Percentiles rank a stretch among this genome's conserved stretches.
These are phyloP conservation scores for Aspergillus homomorphus DNA, from an alignment of 495 filamentous ascomycete species.

Conservation along the genomic window DNA sequence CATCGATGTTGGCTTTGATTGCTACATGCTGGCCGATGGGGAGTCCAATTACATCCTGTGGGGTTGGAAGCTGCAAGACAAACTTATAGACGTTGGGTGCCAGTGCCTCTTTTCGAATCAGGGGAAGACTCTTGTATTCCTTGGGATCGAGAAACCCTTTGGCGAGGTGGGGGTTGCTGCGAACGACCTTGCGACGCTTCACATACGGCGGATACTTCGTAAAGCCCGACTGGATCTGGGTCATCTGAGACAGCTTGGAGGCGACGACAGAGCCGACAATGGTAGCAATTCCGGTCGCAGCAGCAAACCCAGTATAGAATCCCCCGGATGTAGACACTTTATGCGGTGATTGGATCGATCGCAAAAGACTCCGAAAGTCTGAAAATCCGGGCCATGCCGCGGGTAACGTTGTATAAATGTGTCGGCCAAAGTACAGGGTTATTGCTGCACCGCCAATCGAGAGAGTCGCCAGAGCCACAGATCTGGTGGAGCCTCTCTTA, in stretches of 20 bases:
- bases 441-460: conserved; percentile 1
- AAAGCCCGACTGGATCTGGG: conserved; percentile 34
- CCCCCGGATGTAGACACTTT: not conserved
- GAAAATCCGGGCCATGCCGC: not conserved
- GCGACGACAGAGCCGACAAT: conserved; percentile 2
- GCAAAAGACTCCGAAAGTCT: not conserved
- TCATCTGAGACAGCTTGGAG: conserved; percentile 23
- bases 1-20: conserved; percentile 44
- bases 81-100: conserved; percentile 47
- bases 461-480: not conserved
- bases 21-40: conserved; percentile 54
- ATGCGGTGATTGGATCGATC: not conserved
- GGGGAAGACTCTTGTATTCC: conserved; percentile 42
- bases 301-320: conserved; percentile 6
- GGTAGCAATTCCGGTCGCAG: not conserved
- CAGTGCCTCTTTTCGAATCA: conserved; percentile 41
- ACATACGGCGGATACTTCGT: conserved; percentile 40
- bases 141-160: conserved; percentile 45
- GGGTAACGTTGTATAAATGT: not conserved
- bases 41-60: conserved; percentile 42
- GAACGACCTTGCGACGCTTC: conserved; percentile 26
- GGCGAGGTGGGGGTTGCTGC: conserved; percentile 30
- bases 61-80: conserved; percentile 45
- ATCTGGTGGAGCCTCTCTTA: not conserved
- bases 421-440: not conserved